Base-by-base conservation (phyloP, 192 early-diverging fungal species). In the Dimargaris cristalligena region DNA sequence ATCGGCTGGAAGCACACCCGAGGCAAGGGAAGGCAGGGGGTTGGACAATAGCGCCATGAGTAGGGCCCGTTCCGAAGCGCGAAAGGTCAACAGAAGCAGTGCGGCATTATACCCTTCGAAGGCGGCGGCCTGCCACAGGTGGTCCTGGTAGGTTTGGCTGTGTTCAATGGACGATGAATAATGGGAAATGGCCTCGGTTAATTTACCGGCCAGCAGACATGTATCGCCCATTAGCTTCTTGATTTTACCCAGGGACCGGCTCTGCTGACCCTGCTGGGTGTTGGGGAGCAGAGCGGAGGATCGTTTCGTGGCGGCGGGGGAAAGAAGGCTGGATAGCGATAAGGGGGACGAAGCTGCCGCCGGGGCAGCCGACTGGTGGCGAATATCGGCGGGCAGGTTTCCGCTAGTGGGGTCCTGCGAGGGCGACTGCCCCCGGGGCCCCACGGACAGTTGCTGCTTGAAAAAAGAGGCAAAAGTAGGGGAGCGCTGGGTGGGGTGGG, bases 201-300 rank as follows among this genome's bases (percentile, higher is more conserved):
- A 59, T 13, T 66, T 65, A 8, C 74, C 74, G 0, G 63, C 62
- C 68, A 72, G 65, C 44, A 75, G 57, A 33, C 62, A 66, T 46
- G 71, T 52, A 20, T 75, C 74, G 57, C 67, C 74, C 29, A 67
- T 71, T 34, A 75, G 50, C 45, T 75, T 75, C 46, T 72, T 72
- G 52, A 72, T 28, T 38, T 60, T 60, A 10, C 3, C 45, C 32
- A 44, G 3, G 9, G 59, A 11, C 18, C 14, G 11, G 8, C 10
- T 23, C 25, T 25, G 25, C 50, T n/a, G n/a, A n/a, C n/a, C n/a
- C n/a, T n/a, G n/a, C n/a, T n/a, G 50, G 50, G 50, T 52, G 9
- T 9, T 11, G 25, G 11, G 50, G 18, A 52, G 50, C 50, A 25
- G n/a, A 54, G 59, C 22, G 47, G 49, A 22, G 59, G 23, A 23